These are phyloP conservation scores for Solanum pimpinellifolium DNA, from an alignment of 257 asterid genomes.

Conservation along the genomic window DNA sequence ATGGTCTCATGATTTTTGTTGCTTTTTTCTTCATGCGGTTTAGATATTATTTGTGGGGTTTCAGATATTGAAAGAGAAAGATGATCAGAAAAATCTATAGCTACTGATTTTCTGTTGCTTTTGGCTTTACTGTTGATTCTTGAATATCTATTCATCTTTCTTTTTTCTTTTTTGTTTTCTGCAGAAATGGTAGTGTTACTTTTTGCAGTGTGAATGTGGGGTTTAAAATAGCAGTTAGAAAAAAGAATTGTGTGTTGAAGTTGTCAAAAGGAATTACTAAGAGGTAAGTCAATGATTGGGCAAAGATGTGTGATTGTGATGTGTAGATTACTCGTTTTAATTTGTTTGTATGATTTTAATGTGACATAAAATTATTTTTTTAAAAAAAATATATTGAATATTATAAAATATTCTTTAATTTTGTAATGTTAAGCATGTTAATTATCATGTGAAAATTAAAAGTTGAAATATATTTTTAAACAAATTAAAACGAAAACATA, in stretches of 20 bases:
- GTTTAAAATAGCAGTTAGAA: background rate
- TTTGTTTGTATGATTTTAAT: no score
- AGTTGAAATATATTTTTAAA: background rate
- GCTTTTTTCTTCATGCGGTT: background rate
- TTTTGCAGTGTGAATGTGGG: background rate
- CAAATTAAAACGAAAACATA: background rate
- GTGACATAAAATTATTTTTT: no score
- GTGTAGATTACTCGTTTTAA: background rate
- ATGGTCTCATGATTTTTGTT: background rate
- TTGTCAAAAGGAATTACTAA: background rate
- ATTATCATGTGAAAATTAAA: no score
- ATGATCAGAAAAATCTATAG: background rate
- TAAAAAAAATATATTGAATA: no score
- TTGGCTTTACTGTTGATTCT: conserved; percentile 6
- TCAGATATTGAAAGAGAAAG: background rate
- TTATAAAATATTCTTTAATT: no score
- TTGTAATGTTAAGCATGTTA: no score
- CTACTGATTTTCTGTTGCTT: background rate
- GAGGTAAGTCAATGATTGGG: background rate
- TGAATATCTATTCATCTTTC: conserved; percentile 12
- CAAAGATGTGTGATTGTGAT: background rate
- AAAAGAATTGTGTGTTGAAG: background rate
- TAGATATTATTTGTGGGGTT: background rate
- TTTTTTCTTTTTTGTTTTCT: background rate
- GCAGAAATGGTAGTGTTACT: background rate